Base-by-base conservation (phyloP, 1,284 basidiomycete species). In the Vanrija pseudolonga region DNA sequence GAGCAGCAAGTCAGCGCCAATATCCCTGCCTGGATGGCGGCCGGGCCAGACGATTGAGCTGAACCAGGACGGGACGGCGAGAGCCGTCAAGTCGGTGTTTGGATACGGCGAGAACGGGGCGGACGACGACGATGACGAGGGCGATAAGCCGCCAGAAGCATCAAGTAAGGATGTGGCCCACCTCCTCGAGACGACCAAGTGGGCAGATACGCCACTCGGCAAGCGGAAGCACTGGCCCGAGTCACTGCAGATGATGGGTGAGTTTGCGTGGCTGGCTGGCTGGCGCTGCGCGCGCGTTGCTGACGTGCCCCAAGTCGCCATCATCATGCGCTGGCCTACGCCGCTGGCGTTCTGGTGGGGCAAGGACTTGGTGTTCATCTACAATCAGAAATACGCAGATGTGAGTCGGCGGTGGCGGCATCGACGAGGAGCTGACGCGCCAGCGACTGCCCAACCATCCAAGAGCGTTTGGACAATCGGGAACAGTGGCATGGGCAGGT, bases 271-370 rank as follows among this genome's bases (percentile, higher is more conserved):
- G 26, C n/a, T 12, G 7, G 26, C n/a, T 24, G 11, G 23, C 19
- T n/a, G n/a, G 12, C 6, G 40, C 24, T 32, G 18, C n/a, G n/a
- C n/a, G 22, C 4, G 32, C 12, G 11, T 2, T 32, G 32, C 32
- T 32, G 32, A 32, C 32, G 14, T 12, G 32, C 9, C 54, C n/a
- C n/a, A n/a, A 64, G 63, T 69, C 14, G 55, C 56, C 2, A 47
- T 71, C 14, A 62, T 74, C 36, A 65, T 73, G 62, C 58, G 62
- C 22, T 68, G 69, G 39, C 73, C 73, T 0, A 61, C 68, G 46
- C 64, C 69, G 32, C 67, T 64, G 19, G 69, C 63, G 28, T 44
- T 76, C 4, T 76, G 73, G 73, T 74, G 72, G 71, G 72, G 73
- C 9, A 56, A 61, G 44, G 71, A 76, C 18, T 50, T 72, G 22